These are phyloP conservation scores for Astraeus odoratus DNA, from an alignment of 768 basidiomycete species.

Conservation along the genomic window DNA sequence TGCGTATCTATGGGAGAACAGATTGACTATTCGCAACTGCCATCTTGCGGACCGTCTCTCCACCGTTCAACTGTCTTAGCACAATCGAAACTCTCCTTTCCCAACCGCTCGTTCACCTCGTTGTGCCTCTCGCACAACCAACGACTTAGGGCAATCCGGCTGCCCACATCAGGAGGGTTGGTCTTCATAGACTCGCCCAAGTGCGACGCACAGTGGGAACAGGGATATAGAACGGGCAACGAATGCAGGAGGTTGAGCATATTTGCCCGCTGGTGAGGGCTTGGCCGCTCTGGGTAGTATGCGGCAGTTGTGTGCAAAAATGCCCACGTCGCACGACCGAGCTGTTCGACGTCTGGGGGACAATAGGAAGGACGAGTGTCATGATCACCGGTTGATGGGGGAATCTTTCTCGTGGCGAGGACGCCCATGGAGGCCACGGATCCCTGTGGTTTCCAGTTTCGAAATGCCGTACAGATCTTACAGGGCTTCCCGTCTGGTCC, in stretches of 20 bases:
- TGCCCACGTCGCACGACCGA: constrained; percentile 93
- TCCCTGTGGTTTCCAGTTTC: constrained; percentile 51
- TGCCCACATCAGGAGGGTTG: constrained; percentile 74
- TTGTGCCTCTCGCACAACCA: constrained; percentile 96
- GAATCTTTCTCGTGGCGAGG: constrained; percentile 24
- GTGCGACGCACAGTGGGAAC: constrained; percentile 77
- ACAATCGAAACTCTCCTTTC: constrained; percentile 83
- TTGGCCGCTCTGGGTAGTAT: constrained; percentile 85
- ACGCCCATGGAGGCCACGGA: constrained; percentile 22
- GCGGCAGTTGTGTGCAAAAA: constrained; percentile 95
- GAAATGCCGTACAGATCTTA: constrained; percentile 83
- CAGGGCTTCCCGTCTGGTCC: constrained; percentile 95
- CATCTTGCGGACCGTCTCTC: constrained; percentile 86
- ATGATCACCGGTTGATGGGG: constrained; percentile 22
- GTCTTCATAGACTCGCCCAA: constrained; percentile 62
- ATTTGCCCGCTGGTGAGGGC: constrained; percentile 65
- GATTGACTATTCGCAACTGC: constrained; percentile 66
- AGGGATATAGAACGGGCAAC: constrained; percentile 83
- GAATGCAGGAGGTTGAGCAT: constrained; percentile 79
- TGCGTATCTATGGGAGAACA: too few species aligned
- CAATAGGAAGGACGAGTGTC: constrained; percentile 56
- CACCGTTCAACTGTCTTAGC: constrained; percentile 78
- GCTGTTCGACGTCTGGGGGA: constrained; percentile 83
- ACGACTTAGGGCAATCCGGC: constrained; percentile 56
- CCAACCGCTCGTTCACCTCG: constrained; percentile 80